These are phyloP conservation scores for Aphanocladium album DNA, from an alignment of 2,329 filamentous ascomycete genomes.

Conservation along the genomic window DNA sequence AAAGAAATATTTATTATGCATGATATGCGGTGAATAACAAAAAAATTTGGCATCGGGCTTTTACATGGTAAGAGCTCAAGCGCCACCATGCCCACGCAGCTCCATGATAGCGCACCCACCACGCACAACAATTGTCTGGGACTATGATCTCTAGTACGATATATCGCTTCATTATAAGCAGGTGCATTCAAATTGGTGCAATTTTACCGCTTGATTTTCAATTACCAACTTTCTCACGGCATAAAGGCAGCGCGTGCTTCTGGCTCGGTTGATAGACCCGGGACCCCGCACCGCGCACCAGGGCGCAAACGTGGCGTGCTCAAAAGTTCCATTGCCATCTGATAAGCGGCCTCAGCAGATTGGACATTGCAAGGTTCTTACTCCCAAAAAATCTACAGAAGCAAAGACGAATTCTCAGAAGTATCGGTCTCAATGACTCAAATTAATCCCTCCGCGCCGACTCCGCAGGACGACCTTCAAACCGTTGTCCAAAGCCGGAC, in stretches of 20 bases:
- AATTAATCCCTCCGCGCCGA: constrained; percentile 11
- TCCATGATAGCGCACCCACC: no score
- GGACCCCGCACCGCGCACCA: background rate
- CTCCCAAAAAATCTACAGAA: background rate
- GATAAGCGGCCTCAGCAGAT: constrained; percentile 1
- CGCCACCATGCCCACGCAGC: no score
- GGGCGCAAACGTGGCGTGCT: constrained; percentile 2
- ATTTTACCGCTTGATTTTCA: no score
- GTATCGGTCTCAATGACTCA: background rate
- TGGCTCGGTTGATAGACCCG: background rate
- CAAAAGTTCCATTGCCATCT: constrained; percentile 6
- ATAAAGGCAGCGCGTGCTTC: background rate
- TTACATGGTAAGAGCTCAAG: no score
- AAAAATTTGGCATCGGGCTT: no score
- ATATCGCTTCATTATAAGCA: no score
- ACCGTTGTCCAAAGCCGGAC: constrained; percentile 25
- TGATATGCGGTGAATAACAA: no score
- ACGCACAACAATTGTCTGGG: no score
- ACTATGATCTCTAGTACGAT: no score
- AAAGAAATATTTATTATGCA: no score
- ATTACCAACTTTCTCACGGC: no score
- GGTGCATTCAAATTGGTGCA: no score
- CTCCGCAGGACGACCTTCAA: constrained; percentile 24
- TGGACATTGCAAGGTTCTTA: background rate
- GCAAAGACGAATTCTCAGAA: background rate